Percentiles rank a stretch among this genome's conserved stretches.
Evolutionary conservation across 345 rosid species (phyloP).

Genomic region (Sonneratia alba): DNA sequence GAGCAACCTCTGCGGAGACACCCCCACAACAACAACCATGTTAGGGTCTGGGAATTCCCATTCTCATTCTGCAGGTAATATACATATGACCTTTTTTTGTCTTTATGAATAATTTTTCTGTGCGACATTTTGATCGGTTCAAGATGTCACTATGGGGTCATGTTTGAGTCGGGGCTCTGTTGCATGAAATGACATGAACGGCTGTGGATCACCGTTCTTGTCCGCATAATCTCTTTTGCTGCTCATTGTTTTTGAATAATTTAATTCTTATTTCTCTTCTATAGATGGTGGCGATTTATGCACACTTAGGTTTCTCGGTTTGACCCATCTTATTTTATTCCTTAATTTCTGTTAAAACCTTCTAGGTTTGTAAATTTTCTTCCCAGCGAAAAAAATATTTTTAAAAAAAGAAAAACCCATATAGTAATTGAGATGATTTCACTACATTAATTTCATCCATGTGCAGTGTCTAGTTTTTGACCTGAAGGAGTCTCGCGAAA

Average conservation of each 20-base stretch:
- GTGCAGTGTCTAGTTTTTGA: no score
- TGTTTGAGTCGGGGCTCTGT: not conserved
- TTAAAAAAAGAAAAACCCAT: no score
- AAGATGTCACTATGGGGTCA: not conserved
- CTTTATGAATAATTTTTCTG: not conserved
- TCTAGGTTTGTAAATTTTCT: no score
- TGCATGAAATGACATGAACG: slow-evolving; percentile 24
- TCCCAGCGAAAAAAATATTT: no score
- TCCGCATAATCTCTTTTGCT: not conserved
- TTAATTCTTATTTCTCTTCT: not conserved
- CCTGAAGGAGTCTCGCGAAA: no score
- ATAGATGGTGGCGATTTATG: not conserved
- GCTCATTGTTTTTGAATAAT: not conserved
- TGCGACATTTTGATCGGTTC: not conserved
- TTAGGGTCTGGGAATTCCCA: slow-evolving; percentile 19
- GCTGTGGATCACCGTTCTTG: slow-evolving; percentile 1
- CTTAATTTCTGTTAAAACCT: no score
- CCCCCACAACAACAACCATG: slow-evolving; percentile 17
- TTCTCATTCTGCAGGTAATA: not conserved
- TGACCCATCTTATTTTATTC: no score
- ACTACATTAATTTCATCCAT: no score
- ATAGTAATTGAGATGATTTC: no score
- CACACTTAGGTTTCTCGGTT: no score
- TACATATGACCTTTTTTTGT: not conserved
- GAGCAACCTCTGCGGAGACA: slow-evolving; percentile 38